Percentiles rank a stretch among this genome's conserved stretches.
These are phyloP conservation scores for Chlamydomonas sp. DNA, from an alignment of 139 green algal species.

Conservation along the genomic window DNA sequence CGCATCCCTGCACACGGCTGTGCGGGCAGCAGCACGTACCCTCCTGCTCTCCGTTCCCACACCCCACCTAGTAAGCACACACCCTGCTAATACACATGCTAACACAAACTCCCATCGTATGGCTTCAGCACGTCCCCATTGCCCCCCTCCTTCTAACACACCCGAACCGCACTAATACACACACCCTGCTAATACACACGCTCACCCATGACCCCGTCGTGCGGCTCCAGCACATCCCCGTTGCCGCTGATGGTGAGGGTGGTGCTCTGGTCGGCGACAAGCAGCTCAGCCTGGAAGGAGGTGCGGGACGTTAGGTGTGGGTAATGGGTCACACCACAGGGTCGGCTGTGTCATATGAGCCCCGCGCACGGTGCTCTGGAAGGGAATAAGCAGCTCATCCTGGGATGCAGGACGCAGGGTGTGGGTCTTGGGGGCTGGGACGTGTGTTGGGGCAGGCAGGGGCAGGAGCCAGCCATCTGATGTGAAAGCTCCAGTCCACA, in stretches of 20 bases:
- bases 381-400: conserved; percentile 77
- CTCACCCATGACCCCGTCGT: conserved; percentile 72
- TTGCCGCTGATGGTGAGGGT: conserved; percentile 77
- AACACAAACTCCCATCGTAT: conserved; percentile 63
- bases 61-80: too few species aligned
- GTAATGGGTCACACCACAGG: too few species aligned
- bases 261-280: conserved; percentile 72
- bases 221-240: conserved; percentile 80
- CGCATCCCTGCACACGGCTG: too few species aligned
- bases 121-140: conserved; percentile 79
- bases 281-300: conserved; percentile 64
- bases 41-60: too few species aligned
- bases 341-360: too few species aligned
- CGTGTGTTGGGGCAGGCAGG: too few species aligned
- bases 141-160: neutral
- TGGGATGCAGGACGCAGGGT: conserved; percentile 9
- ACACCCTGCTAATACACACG: neutral
- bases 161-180: too few species aligned
- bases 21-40: too few species aligned
- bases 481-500: too few species aligned
- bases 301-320: too few species aligned
- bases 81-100: neutral
- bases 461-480: too few species aligned
- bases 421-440: neutral
- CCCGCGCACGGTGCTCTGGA: conserved; percentile 41